A percentile compares a stretch with the other conserved stretches of the same genome.
phyloP scores from a whole-genome alignment of 345 rosid genomes.

The Tarenaya hassleriana region DNA sequence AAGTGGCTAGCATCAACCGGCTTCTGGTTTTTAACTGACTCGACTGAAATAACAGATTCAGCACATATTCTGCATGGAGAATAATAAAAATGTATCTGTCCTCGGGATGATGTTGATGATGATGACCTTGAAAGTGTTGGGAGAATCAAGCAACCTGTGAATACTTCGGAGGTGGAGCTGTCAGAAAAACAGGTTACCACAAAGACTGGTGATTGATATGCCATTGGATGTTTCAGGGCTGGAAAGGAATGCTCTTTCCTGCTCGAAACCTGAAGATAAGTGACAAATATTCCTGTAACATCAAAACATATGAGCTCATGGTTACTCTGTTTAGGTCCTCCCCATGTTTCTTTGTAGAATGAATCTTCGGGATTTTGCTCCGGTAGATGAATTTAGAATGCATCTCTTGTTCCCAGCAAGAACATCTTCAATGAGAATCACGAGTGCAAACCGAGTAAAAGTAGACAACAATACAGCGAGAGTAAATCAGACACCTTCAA shows the following conservation, averaged over 20 bases:
- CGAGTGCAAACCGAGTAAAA: constrained; percentile 1
- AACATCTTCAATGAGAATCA: background rate
- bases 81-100: constrained; percentile 18
- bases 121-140: constrained; percentile 16
- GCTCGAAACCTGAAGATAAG: constrained; percentile 47
- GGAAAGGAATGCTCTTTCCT: constrained; percentile 79
- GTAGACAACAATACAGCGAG: background rate
- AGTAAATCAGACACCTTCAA: too few relatives aligned
- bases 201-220: constrained; percentile 46
- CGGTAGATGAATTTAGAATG: too few relatives aligned
- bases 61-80: background rate
- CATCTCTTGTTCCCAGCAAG: too few relatives aligned
- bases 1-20: constrained; percentile 15
- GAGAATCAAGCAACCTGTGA: constrained; percentile 23
- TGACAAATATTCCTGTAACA: constrained; percentile 8
- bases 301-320: constrained; percentile 4
- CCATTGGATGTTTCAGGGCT: constrained; percentile 75
- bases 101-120: constrained; percentile 22
- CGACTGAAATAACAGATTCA: too few relatives aligned
- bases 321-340: constrained; percentile 2
- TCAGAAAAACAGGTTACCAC: constrained; percentile 33
- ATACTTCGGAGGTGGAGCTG: constrained; percentile 16
- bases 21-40: constrained; percentile 1
- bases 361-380: too few relatives aligned
- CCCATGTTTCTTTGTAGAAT: too few relatives aligned